phyloP scores from a whole-genome alignment of 208 protist species.

The Plasmodiophora brassicae region DNA sequence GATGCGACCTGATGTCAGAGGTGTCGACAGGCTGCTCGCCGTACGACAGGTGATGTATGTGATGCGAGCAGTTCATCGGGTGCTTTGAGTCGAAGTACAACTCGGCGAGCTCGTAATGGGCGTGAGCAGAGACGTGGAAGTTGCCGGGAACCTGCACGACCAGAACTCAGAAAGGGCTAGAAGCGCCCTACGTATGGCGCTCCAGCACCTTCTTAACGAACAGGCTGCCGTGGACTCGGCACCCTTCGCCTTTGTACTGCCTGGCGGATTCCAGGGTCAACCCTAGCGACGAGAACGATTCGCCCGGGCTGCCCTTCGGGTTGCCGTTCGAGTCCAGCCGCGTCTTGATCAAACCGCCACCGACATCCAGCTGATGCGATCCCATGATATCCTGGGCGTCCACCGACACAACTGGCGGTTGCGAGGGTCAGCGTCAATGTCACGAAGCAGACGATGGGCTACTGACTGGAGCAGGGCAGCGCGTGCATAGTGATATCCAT shows the following conservation, averaged over 20 bases:
- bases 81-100: background rate
- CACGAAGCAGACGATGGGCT: background rate
- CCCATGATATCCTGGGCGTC: background rate
- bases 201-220: background rate
- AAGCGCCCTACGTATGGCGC: background rate
- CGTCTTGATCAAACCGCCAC: background rate
- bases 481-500: slow-evolving; percentile 21
- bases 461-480: background rate
- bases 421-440: background rate
- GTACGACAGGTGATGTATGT: slow-evolving; percentile 21
- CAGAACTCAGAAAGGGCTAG: too few relatives aligned
- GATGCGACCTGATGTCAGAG: too few relatives aligned
- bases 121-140: background rate
- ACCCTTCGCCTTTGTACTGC: slow-evolving; percentile 13
- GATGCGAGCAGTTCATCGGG: slow-evolving; percentile 11
- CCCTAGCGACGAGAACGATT: background rate
- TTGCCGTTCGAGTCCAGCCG: background rate
- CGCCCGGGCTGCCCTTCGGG: background rate
- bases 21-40: background rate
- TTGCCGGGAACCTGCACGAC: background rate
- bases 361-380: slow-evolving; percentile 14
- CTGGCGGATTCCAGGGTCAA: background rate
- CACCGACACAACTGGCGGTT: background rate
- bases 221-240: slow-evolving; percentile 9
- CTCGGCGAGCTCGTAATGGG: slow-evolving; percentile 13